Base-by-base conservation (phyloP, 2,329 filamentous ascomycete genomes). In the Trichoderma breve region DNA sequence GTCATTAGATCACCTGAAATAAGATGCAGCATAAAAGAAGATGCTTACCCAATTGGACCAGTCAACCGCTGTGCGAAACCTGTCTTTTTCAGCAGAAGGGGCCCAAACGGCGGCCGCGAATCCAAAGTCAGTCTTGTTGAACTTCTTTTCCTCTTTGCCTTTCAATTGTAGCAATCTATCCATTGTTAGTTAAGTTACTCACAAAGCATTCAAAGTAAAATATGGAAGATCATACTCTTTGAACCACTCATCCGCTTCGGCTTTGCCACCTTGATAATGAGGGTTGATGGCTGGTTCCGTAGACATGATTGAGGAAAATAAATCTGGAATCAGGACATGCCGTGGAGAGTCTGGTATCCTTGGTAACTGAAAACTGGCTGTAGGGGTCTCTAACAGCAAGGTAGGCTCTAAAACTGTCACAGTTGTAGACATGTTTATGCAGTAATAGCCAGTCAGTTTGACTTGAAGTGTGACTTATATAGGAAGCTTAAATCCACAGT, bases 101-200 rank as follows among this genome's bases (percentile, higher is more conserved):
- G 55, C 55, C 55, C 55, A 58, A n/a, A 58, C 26, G n/a, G 55
- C 55, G 4, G 55, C 15, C 4, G 55, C 55, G 11, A 58, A 58
- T 8, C 55, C 55, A n/a, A 58, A 58, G 9, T 58, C 55, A 6
- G 55, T 58, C 55, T 58, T 58, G 26, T 58, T 58, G 18, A 58
- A 58, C 15, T n/a, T 58, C 28, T 11, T 6, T 9, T 58, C 55
- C 6, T 18, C 55, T 58, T 58, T 58, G 4, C 55, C 55, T 14
- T 0, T 21, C 0, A 58, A 58, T 21, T 32, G 55, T n/a, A 58
- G 24, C 55, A 58, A 8, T 4, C 55, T 58, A 32, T 14, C 3
- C 18, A 18, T 12, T 6, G 55, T 58, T 28, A 58, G 28, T 30
- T 5, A 58, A 12, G 5, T 3, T 1, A 12, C 2, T 11, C 18